Evolutionary conservation across 1,139 yeast genomes (phyloP).

Genomic region (Taphrina populina): DNA sequence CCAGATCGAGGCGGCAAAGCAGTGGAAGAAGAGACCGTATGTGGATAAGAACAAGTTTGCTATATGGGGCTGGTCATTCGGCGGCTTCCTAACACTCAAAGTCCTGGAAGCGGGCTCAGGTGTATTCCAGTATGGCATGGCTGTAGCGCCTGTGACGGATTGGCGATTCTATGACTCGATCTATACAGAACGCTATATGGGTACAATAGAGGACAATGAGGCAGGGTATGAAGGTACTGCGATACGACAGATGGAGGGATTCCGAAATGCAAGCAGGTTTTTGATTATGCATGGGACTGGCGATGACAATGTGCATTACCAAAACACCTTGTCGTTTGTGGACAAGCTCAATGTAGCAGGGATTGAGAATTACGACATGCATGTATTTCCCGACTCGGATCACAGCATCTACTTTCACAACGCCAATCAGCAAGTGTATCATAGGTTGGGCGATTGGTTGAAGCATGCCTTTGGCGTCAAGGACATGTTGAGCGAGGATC

Average conservation of each 20-base stretch:
- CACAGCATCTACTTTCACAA: slow-evolving; percentile 79
- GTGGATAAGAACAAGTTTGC: slow-evolving; percentile 69
- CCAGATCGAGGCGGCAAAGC: slow-evolving; percentile 62
- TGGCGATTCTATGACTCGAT: slow-evolving; percentile 74
- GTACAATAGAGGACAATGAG: slow-evolving; percentile 57
- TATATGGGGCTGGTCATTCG: slow-evolving; percentile 95
- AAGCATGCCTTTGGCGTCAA: slow-evolving; percentile 22
- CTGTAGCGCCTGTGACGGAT: slow-evolving; percentile 86
- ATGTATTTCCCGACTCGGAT: slow-evolving; percentile 89
- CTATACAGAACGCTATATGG: slow-evolving; percentile 90
- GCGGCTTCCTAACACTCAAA: slow-evolving; percentile 76
- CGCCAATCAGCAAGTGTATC: slow-evolving; percentile 73
- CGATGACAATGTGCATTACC: slow-evolving; percentile 94
- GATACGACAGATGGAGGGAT: slow-evolving; percentile 52
- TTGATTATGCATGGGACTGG: slow-evolving; percentile 92
- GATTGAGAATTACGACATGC: slow-evolving; percentile 83
- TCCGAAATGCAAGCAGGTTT: slow-evolving; percentile 62
- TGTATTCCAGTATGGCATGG: slow-evolving; percentile 72
- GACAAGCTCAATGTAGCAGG: slow-evolving; percentile 63
- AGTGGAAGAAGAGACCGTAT: slow-evolving; percentile 55
- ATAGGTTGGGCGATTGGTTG: slow-evolving; percentile 71
- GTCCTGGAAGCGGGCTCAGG: slow-evolving; percentile 73
- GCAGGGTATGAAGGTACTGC: slow-evolving; percentile 55
- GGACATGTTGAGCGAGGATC: slow-evolving; percentile 21
- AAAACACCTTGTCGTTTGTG: slow-evolving; percentile 72